Percentiles rank a stretch among this genome's conserved stretches.
These are phyloP conservation scores for Rubus idaeus DNA, from an alignment of 306 rosid genomes.

Conservation along the genomic window DNA sequence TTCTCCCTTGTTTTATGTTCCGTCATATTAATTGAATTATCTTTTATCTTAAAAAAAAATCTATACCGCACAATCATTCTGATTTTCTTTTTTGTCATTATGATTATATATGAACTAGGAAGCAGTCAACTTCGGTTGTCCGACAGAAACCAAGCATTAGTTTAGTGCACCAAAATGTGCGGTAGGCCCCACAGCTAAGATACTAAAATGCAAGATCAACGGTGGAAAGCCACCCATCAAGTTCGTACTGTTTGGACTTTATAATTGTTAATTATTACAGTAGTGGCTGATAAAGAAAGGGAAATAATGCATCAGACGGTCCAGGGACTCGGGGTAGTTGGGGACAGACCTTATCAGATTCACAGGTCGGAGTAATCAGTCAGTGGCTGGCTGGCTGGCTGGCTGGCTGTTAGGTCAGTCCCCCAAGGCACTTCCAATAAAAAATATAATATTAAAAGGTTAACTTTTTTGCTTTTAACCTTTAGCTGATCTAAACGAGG, in stretches of 20 bases:
- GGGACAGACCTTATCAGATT: background rate
- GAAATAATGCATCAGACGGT: background rate
- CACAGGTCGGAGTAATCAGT: background rate
- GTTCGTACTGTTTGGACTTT: background rate
- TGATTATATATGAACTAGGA: background rate
- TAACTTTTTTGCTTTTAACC: too few relatives aligned
- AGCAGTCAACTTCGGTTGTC: constrained; percentile 20
- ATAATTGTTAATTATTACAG: background rate
- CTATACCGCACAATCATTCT: background rate
- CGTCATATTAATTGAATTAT: too few relatives aligned
- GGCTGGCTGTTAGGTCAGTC: background rate
- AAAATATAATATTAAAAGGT: too few relatives aligned
- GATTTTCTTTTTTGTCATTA: background rate
- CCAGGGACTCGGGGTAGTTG: background rate
- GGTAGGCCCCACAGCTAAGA: background rate
- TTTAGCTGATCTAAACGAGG: too few relatives aligned
- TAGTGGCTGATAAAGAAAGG: background rate
- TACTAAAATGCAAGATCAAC: background rate
- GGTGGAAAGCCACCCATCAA: background rate
- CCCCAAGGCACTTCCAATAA: too few relatives aligned
- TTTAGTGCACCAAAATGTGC: background rate
- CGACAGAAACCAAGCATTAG: background rate
- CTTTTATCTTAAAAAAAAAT: too few relatives aligned
- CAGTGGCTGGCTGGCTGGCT: background rate
- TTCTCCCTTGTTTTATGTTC: too few relatives aligned